Conservation (phyloP, 805 yeast species). For the Monosporozyma servazzii region DNA sequence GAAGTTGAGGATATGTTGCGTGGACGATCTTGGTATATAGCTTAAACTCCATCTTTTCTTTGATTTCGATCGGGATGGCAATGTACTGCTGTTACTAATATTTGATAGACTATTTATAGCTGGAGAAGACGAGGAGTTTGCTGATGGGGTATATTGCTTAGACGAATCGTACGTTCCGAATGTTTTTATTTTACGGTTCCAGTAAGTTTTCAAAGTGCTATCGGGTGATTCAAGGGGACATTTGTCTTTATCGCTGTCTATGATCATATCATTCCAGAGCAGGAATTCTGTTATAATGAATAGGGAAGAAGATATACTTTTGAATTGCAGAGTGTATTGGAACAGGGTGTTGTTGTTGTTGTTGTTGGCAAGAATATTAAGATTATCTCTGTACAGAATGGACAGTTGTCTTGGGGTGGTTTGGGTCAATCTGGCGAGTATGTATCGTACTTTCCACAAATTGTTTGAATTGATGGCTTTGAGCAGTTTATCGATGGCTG, state of each 20-base stretch:
- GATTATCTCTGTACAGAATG: background rate
- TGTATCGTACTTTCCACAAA: conserved; percentile 9
- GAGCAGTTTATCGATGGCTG: conserved; percentile 35
- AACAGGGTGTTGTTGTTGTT: conserved; percentile 18
- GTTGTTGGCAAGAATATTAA: conserved; percentile 4
- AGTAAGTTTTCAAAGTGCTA: conserved; percentile 42
- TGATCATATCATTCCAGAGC: conserved; percentile 45
- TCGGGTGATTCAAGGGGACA: conserved; percentile 25
- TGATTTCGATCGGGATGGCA: background rate
- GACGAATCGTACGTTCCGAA: conserved; percentile 8
- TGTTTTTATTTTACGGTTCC: conserved; percentile 38
- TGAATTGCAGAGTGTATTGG: conserved; percentile 44
- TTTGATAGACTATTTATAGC: background rate
- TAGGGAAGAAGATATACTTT: conserved; percentile 31
- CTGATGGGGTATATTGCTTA: background rate
- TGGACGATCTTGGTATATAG: conserved; percentile 6
- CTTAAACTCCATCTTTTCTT: conserved; percentile 8
- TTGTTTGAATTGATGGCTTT: conserved; percentile 45
- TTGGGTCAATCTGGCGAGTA: background rate
- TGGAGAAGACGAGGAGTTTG: background rate
- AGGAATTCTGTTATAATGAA: conserved; percentile 49
- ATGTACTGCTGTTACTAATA: background rate
- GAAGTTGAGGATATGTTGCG: conserved; percentile 6
- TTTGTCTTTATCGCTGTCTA: conserved; percentile 32
- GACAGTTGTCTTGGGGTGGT: background rate